Evolutionary conservation across 169 alveolate genomes (phyloP).

Genomic region (Cryptosporidium baileyi): DNA sequence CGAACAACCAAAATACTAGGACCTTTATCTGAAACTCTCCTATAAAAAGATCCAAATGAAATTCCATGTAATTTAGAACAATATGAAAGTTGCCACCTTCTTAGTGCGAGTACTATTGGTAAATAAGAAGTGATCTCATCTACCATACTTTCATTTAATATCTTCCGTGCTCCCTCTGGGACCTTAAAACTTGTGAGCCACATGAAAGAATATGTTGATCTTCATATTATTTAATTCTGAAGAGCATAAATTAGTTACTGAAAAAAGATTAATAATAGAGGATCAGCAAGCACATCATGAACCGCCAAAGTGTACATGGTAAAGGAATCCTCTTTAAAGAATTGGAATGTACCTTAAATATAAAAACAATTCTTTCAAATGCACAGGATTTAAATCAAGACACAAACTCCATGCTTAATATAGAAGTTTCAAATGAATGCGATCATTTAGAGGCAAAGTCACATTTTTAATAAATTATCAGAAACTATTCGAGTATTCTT

Average conservation of each 20-base stretch:
- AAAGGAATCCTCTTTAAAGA: too few relatives aligned
- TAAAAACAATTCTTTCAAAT: too few relatives aligned
- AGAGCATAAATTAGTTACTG: too few relatives aligned
- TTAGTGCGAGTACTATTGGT: slow-evolving; percentile 70
- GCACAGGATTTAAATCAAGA: too few relatives aligned
- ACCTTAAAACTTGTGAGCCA: slow-evolving; percentile 68
- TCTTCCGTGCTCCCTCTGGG: slow-evolving; percentile 61
- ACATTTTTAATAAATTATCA: too few relatives aligned
- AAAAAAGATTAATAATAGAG: too few relatives aligned
- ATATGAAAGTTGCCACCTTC: slow-evolving; percentile 72
- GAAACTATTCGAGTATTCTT: too few relatives aligned
- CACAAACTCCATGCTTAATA: too few relatives aligned
- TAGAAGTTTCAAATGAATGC: too few relatives aligned
- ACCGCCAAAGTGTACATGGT: slow-evolving; percentile 58
- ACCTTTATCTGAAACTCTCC: slow-evolving; percentile 78
- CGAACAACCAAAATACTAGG: slow-evolving; percentile 81
- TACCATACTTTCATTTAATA: slow-evolving; percentile 54
- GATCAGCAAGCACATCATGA: neutral
- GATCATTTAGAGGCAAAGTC: too few relatives aligned
- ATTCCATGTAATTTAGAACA: slow-evolving; percentile 73
- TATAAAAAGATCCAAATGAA: slow-evolving; percentile 79
- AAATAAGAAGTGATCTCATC: slow-evolving; percentile 71
- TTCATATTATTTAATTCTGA: neutral
- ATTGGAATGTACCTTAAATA: too few relatives aligned
- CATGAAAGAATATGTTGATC: neutral